Percentiles rank a stretch among this genome's conserved stretches.
phyloP scores from a whole-genome alignment of 768 basidiomycete genomes.

The Chalciporus pseudorubinellus region DNA sequence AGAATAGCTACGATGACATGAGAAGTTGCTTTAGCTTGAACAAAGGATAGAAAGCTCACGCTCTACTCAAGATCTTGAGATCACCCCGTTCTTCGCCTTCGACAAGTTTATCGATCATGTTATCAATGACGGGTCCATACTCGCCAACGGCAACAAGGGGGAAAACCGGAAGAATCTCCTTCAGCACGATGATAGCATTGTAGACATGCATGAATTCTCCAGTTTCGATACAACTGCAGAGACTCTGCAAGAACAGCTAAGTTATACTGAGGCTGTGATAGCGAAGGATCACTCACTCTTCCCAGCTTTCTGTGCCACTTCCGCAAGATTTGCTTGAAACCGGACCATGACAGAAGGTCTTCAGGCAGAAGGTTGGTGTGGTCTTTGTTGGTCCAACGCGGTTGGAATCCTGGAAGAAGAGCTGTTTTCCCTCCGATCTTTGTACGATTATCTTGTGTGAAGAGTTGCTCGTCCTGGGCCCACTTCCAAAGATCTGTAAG shows the following conservation, averaged over 20 bases:
- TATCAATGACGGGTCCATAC: constrained; percentile 54
- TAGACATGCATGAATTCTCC: constrained; percentile 97
- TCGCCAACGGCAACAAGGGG: constrained; percentile 64
- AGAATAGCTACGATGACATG: constrained; percentile 50
- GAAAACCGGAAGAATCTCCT: constrained; percentile 88
- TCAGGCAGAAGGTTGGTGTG: constrained; percentile 38
- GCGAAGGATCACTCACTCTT: constrained; percentile 47
- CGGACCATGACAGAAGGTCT: constrained; percentile 65
- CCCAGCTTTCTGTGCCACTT: constrained; percentile 85
- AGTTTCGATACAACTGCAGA: constrained; percentile 78
- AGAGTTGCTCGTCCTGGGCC: constrained; percentile 73
- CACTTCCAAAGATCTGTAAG: constrained; percentile 77
- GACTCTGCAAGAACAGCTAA: constrained; percentile 47
- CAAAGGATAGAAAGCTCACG: constrained; percentile 44
- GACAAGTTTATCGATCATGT: constrained; percentile 62
- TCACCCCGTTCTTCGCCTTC: constrained; percentile 81
- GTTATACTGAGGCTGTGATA: background rate
- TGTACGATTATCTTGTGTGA: constrained; percentile 66
- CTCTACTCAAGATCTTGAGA: constrained; percentile 73
- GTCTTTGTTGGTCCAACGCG: constrained; percentile 46
- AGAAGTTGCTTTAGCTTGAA: constrained; percentile 1
- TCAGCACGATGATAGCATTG: constrained; percentile 91
- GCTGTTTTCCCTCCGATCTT: constrained; percentile 59
- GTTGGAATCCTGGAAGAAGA: constrained; percentile 69
- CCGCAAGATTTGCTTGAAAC: constrained; percentile 64